Base-by-base conservation (phyloP, 495 filamentous ascomycete genomes). In the Cercophora scortea region DNA sequence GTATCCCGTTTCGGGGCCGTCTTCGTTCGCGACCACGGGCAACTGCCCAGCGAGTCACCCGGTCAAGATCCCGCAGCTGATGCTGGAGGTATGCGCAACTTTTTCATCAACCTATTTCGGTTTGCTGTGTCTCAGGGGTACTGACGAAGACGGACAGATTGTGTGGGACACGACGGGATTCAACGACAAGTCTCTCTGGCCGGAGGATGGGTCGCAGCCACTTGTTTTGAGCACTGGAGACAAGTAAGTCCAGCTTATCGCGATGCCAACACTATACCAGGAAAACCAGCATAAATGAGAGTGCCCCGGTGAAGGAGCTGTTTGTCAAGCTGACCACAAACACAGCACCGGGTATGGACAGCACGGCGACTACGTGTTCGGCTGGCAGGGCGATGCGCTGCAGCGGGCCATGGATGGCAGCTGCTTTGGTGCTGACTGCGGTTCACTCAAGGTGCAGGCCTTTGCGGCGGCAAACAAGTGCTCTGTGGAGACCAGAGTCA, bases 351-450 rank as follows among this genome's bases (percentile, higher is more conserved):
- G 74, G 12, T 67, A 70, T 43, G 70, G 69, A 15, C 69, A 72
- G 40, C 74, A 75, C 41, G 74, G 71, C 39, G 74, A 77, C 46
- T 77, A 77, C 53, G 50, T 75, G 10, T 77, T 75, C 58, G 74
- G 72, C 35, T 76, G 73, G 71, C 65, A 71, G 54, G 65, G 54
- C 42, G 64, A 74, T 48, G 50, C 63, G 2, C 62, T 75, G 15
- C 71, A 75, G 51, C 54, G 61, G n/a, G 72, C 70, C 15, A 66
- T 75, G 64, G 63, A 77, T 51, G 64, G 62, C 1, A 32, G 40
- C 16, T 59, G 56, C 34, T 59, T 57, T 39, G 42, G 32, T 6
- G 41, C 19, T 8, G 39, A 35, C 59, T 59, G 62, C 16, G 50
- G 54, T 0, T 58, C 59, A 33, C 56, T 75, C 32, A 65, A 69